Evolutionary conservation across 1,284 basidiomycete genomes (phyloP).

Genomic region (Ganoderma boninense): DNA sequence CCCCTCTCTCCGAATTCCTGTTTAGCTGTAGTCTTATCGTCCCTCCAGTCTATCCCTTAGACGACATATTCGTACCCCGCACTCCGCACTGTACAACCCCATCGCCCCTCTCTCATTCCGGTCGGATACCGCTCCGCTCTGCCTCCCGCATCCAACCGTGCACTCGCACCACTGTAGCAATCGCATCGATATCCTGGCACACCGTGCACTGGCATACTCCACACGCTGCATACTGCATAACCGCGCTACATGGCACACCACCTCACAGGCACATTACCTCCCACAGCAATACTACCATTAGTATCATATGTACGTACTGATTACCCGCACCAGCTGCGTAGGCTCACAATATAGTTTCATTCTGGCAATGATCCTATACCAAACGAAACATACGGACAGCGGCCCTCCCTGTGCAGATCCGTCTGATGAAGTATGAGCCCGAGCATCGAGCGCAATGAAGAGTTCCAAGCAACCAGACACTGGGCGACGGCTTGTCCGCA

Average conservation of each 20-base stretch:
- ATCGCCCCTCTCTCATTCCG: slow-evolving; percentile 12
- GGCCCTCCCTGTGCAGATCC: slow-evolving; percentile 15
- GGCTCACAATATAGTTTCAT: slow-evolving; percentile 15
- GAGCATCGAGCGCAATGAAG: not conserved
- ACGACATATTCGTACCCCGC: slow-evolving; percentile 11
- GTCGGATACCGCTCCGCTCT: not conserved
- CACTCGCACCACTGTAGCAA: slow-evolving; percentile 19
- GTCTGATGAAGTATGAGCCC: not conserved
- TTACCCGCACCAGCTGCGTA: slow-evolving; percentile 19
- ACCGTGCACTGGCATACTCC: not conserved
- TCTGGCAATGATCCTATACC: slow-evolving; percentile 17
- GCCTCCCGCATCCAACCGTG: not conserved
- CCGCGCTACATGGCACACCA: slow-evolving; percentile 1
- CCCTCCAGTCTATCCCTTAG: slow-evolving; percentile 18
- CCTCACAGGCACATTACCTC: slow-evolving; percentile 12
- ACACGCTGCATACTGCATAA: not conserved
- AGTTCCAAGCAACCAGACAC: not conserved
- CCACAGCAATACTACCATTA: slow-evolving; percentile 5
- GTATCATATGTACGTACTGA: slow-evolving; percentile 8
- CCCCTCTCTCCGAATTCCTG: not conserved
- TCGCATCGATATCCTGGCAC: slow-evolving; percentile 6
- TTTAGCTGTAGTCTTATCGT: slow-evolving; percentile 20
- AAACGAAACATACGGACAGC: not conserved
- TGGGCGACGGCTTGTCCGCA: not conserved
- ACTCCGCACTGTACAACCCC: slow-evolving; percentile 30